Base-by-base conservation (phyloP, 768 basidiomycete genomes). In the Collybiopsis luxurians region DNA sequence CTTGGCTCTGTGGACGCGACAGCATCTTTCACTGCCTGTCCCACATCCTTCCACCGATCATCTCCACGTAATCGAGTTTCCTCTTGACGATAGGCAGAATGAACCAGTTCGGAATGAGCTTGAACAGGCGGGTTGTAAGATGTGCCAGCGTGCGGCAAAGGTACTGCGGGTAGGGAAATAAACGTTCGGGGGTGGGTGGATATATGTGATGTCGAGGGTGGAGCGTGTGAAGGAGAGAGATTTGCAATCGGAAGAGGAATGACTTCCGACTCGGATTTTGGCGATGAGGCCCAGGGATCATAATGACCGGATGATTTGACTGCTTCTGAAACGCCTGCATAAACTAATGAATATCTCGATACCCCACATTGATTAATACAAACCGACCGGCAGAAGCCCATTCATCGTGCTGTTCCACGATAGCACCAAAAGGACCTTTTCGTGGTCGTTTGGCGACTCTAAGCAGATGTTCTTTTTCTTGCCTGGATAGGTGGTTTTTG, bases 61-160 rank as follows among this genome's bases (percentile, higher is more conserved):
- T 76, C 79, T 56, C 85, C 79, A 24, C 73, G 73, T 39, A 84
- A 66, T 42, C 79, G 78, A 46, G 77, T 78, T 63, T 80, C 79
- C 69, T 95, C 95, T 13, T 79, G 68, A 58, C 83, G 79, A 51
- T 84, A 79, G 0, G 93, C 95, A 50, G 80, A 71, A 12, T 79
- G 72, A 21, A 98, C 67, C 4, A 96, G 81, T 48, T 84, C 83
- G 49, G 83, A 80, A 62, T 96, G 90, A 0, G 87, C 84, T 3
- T 81, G 77, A 1, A 80, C 83, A 0, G 85, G 84, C 0, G 95
- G 95, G 67, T 97, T 97, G 67, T 98, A 98, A 17, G 92, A 95
- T 2, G 87, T 81, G 19, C 95, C 95, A 30, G 83, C 84, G 61
- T 91, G 90, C 0, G 95, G 95, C 2, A 84, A 72, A 1, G 74